Base-by-base conservation (phyloP, 257 asterid genomes). In the Oldenlandia corymbosa region DNA sequence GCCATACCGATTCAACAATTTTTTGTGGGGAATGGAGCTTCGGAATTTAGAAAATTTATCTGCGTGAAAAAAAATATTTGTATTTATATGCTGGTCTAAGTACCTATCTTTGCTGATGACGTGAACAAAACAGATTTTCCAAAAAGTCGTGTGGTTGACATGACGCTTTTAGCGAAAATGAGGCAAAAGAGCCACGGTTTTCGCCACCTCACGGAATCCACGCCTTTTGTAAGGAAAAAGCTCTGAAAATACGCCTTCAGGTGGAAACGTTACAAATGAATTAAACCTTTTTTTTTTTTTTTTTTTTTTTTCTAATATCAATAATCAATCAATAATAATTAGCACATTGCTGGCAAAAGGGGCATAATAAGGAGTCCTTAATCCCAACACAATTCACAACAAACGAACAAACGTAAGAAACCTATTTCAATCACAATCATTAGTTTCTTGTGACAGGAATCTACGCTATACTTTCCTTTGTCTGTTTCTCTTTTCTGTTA, bases 1-100 rank as follows among this genome's bases (percentile, higher is more conserved):
- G 20, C 52, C 32, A 20, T 46, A 46, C 42, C 24, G 45, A 70
- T 54, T 54, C 32, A 14, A 9, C 36, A 56, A 24, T 55, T 32
- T 28, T n/a, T n/a, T n/a, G n/a, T n/a, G 68, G 23, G 1, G 6
- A 21, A 21, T 28, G 21, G 28, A 16, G 64, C 31, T 61, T 47
- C 58, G 11, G 8, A 69, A 55, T 70, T 63, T 63, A 45, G 43
- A 32, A 60, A 53, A 49, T 49, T 51, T 36, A 41, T 60, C 13
- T 20, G 27, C 23, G 14, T 2, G 10, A 16, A 56, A 30, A 56
- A 56, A n/a, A n/a, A n/a, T n/a, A n/a, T n/a, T n/a, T n/a, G n/a
- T n/a, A n/a, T 41, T 1, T 4, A 4, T 10, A 30, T 31, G 26
- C 26, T 56, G 61, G 43, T 7, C 12, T n/a, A 31, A 56, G 61